Percentiles rank a stretch among this genome's conserved stretches.
phyloP scores from a whole-genome alignment of 2,329 filamentous ascomycete genomes.

The Seiridium unicorne region DNA sequence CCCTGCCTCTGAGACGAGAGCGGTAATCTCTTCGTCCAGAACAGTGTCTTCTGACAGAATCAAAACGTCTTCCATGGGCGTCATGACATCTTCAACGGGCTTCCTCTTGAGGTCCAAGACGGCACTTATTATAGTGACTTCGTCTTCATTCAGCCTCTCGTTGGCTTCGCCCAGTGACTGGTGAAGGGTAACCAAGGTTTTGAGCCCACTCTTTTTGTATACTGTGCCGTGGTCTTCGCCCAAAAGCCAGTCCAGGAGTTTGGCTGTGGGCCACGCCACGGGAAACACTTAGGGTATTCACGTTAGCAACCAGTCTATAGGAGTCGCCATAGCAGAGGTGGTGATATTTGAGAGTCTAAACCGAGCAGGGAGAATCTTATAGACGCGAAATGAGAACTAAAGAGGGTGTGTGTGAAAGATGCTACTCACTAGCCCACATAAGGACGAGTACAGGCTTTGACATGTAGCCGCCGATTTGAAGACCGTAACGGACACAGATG shows the following conservation, averaged over 20 bases:
- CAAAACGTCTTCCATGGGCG: constrained; percentile 96
- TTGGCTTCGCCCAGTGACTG: constrained; percentile 84
- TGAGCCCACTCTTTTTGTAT: constrained; percentile 97
- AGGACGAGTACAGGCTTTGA: constrained; percentile 80
- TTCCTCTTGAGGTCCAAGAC: constrained; percentile 97
- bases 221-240: constrained; percentile 94
- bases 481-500: constrained; percentile 90
- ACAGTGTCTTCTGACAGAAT: constrained; percentile 94
- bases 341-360: too few species aligned
- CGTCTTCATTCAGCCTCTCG: constrained; percentile 91
- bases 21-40: constrained; percentile 91
- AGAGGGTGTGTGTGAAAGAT: not conserved
- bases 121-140: constrained; percentile 97
- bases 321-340: too few species aligned
- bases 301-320: not conserved
- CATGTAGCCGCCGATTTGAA: constrained; percentile 94
- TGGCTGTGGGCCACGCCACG: constrained; percentile 91
- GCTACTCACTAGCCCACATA: constrained; percentile 70
- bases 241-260: constrained; percentile 88
- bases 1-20: constrained; percentile 85
- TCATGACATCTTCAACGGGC: constrained; percentile 94
- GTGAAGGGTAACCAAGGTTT: constrained; percentile 93
- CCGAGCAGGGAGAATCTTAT: too few species aligned
- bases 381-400: too few species aligned
- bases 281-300: constrained; percentile 56